Percentiles rank a stretch among this genome's conserved stretches.
Evolutionary conservation across 768 basidiomycete species (phyloP).

Genomic region (Kwoniella sp.): DNA sequence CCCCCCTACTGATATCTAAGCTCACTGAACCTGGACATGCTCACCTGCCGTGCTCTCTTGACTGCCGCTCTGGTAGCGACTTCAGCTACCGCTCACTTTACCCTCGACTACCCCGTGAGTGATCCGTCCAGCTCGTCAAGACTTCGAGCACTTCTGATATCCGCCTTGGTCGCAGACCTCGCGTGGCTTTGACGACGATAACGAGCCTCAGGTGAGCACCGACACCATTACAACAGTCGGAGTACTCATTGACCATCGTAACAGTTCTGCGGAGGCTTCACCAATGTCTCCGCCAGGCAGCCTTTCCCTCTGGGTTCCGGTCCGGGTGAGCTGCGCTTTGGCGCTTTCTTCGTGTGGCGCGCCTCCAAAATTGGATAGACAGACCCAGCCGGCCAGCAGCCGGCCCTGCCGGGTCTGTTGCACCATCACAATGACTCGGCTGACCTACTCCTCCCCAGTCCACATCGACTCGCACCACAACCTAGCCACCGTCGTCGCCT

Average conservation of each 20-base stretch:
- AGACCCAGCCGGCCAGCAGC: no score
- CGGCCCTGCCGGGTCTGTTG: no score
- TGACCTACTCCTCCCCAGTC: neutral
- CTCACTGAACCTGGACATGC: neutral
- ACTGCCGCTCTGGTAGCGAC: constrained; percentile 49
- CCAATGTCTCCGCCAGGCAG: constrained; percentile 56
- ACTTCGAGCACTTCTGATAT: constrained; percentile 1
- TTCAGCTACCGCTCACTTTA: constrained; percentile 68
- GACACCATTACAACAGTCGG: constrained; percentile 3
- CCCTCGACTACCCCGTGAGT: constrained; percentile 63
- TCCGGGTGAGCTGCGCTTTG: constrained; percentile 60
- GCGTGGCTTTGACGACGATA: constrained; percentile 64
- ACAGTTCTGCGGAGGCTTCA: constrained; percentile 70
- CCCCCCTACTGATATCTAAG: neutral
- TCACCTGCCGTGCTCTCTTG: constrained; percentile 40
- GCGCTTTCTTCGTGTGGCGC: no score
- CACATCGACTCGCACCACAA: constrained; percentile 23
- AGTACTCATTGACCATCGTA: constrained; percentile 45
- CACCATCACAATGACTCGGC: no score
- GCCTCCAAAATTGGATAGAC: no score
- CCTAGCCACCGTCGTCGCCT: constrained; percentile 55
- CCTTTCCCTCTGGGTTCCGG: constrained; percentile 65
- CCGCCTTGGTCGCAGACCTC: constrained; percentile 49
- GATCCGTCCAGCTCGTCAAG: neutral
- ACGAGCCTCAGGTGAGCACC: constrained; percentile 23